Conservation (phyloP, 306 rosid species). For the Ammopiptanthus mongolicus region DNA sequence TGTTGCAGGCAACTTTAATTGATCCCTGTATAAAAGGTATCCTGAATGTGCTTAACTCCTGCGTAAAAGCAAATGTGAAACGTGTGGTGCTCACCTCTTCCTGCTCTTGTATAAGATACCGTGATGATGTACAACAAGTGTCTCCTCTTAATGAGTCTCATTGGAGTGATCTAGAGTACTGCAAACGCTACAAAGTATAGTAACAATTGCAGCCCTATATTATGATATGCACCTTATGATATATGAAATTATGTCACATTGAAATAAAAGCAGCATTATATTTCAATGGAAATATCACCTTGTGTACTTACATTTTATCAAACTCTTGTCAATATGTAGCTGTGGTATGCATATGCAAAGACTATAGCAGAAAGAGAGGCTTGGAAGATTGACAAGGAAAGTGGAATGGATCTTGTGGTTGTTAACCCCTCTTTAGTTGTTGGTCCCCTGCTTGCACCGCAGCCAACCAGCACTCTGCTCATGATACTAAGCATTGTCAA, state of each 20-base stretch:
- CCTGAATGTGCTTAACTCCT: slow-evolving; percentile 62
- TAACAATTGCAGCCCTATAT: not conserved
- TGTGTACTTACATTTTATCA: not conserved
- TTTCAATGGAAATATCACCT: not conserved
- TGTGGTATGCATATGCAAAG: slow-evolving; percentile 91
- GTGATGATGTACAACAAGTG: slow-evolving; percentile 43
- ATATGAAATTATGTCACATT: not conserved
- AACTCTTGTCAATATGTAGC: slow-evolving; percentile 36
- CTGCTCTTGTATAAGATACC: slow-evolving; percentile 75
- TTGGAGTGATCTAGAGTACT: slow-evolving; percentile 73
- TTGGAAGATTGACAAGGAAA: slow-evolving; percentile 58
- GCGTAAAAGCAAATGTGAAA: slow-evolving; percentile 55
- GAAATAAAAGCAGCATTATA: not conserved
- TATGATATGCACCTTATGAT: too few species aligned
- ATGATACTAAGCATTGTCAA: slow-evolving; percentile 44
- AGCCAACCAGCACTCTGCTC: slow-evolving; percentile 65
- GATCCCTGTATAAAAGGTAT: slow-evolving; percentile 74
- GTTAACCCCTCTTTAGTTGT: slow-evolving; percentile 76
- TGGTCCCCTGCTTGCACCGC: slow-evolving; percentile 78
- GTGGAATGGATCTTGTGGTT: slow-evolving; percentile 62
- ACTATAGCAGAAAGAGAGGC: slow-evolving; percentile 72
- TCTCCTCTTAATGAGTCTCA: slow-evolving; percentile 75
- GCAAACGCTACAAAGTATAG: slow-evolving; percentile 66
- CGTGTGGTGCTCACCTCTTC: slow-evolving; percentile 79
- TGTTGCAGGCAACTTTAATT: slow-evolving; percentile 50